Percentiles rank a stretch among this genome's conserved stretches.
phyloP scores from a whole-genome alignment of 2,329 filamentous ascomycete genomes.

The Dactylellina haptotyla region DNA sequence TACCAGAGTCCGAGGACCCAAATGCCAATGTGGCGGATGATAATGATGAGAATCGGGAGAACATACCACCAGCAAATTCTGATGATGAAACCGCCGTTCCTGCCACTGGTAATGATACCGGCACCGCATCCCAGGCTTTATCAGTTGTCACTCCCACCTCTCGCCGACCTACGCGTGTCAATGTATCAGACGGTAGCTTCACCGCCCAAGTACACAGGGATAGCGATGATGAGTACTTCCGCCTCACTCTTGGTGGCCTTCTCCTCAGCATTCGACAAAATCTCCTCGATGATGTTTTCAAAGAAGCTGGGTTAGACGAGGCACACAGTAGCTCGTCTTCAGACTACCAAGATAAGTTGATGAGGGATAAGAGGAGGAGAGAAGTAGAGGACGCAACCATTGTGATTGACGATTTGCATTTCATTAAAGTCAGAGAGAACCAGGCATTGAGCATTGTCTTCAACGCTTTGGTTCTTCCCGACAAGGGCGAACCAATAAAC shows the following conservation, averaged over 20 bases:
- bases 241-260: conserved; percentile 37
- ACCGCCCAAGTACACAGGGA: conserved; percentile 21
- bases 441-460: conserved; percentile 40
- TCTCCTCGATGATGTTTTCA: conserved; percentile 18
- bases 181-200: conserved; percentile 20
- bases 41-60: not conserved
- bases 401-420: conserved; percentile 24
- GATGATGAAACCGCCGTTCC: not conserved
- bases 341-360: not conserved
- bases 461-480: conserved; percentile 17
- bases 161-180: not conserved
- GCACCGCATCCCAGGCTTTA: not conserved
- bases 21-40: not conserved
- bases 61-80: not conserved
- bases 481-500: not conserved
- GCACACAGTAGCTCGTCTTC: conserved; percentile 1
- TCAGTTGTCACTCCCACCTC: not conserved
- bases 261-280: conserved; percentile 26
- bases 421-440: conserved; percentile 19
- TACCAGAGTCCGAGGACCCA: not conserved
- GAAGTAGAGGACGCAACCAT: conserved; percentile 25
- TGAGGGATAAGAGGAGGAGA: not conserved
- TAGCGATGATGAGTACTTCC: conserved; percentile 14
- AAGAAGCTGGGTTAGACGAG: not conserved
- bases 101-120: not conserved